These are phyloP conservation scores for Cordyceps cicadae DNA, from an alignment of 2,329 filamentous ascomycete genomes.

Conservation along the genomic window DNA sequence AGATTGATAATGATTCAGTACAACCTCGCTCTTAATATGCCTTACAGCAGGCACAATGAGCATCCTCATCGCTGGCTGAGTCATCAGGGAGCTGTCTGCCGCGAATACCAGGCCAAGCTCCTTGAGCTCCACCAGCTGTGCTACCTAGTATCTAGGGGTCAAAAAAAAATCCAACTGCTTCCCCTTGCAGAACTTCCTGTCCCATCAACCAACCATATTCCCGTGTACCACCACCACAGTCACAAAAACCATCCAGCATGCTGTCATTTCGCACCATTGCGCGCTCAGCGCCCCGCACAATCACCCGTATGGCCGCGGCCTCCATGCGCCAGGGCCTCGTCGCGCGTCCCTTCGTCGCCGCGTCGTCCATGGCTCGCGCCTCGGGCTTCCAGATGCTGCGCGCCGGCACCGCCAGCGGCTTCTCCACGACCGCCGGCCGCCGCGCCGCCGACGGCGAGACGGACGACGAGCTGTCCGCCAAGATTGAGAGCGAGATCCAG, in stretches of 20 bases:
- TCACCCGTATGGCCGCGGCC: constrained; percentile 48
- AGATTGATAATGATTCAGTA: background rate
- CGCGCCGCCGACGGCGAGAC: constrained; percentile 37
- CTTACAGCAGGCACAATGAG: background rate
- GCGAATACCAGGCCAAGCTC: background rate
- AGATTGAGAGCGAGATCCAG: constrained; percentile 75
- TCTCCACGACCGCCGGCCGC: constrained; percentile 38
- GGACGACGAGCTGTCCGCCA: constrained; percentile 74
- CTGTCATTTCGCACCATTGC: constrained; percentile 58
- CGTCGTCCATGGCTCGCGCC: constrained; percentile 25
- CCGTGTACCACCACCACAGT: background rate
- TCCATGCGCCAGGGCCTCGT: constrained; percentile 41
- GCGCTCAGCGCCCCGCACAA: constrained; percentile 57
- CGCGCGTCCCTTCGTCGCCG: constrained; percentile 33
- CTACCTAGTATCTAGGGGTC: too few relatives aligned
- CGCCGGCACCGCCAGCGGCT: constrained; percentile 37
- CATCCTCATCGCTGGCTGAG: background rate
- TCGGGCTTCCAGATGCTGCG: constrained; percentile 15
- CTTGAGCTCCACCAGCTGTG: background rate
- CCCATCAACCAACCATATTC: background rate
- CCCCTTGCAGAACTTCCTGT: background rate
- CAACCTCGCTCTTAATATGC: background rate
- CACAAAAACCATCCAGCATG: constrained; percentile 37
- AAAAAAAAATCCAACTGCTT: background rate
- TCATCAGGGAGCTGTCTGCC: constrained; percentile 7